These are phyloP conservation scores for Salix koriyanagi DNA, from an alignment of 345 rosid species.

Conservation along the genomic window DNA sequence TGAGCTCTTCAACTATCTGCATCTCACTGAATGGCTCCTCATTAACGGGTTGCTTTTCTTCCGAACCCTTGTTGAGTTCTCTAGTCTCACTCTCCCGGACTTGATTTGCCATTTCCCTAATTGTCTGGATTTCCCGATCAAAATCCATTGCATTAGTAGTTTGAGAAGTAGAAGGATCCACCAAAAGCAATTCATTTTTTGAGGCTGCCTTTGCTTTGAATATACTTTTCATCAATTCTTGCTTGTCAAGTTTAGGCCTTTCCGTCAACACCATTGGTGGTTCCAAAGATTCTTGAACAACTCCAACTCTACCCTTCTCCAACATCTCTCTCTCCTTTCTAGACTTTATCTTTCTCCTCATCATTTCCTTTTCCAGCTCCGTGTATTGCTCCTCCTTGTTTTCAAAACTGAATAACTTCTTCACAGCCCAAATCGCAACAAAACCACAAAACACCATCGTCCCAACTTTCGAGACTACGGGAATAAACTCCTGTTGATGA, in stretches of 20 bases:
- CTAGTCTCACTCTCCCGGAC: constrained; percentile 45
- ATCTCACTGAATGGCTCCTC: constrained; percentile 13
- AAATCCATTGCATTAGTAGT: constrained; percentile 21
- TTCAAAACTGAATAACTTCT: constrained; percentile 32
- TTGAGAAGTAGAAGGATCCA: constrained; percentile 33
- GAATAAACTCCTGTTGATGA: constrained; percentile 34
- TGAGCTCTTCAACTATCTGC: constrained; percentile 10
- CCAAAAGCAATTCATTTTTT: constrained; percentile 26
- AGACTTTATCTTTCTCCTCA: constrained; percentile 72
- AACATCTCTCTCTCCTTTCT: constrained; percentile 50
- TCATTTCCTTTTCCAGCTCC: constrained; percentile 75
- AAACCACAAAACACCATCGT: constrained; percentile 45
- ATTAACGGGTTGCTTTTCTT: constrained; percentile 26
- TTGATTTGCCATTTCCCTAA: constrained; percentile 53
- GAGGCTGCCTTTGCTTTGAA: constrained; percentile 34
- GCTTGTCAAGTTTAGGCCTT: constrained; percentile 63
- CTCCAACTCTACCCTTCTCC: constrained; percentile 50
- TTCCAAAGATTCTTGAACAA: constrained; percentile 41
- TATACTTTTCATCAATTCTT: constrained; percentile 47
- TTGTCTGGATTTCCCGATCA: constrained; percentile 44
- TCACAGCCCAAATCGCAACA: constrained; percentile 48
- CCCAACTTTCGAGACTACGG: constrained; percentile 45
- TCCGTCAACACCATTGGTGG: constrained; percentile 20
- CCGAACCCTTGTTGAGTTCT: constrained; percentile 28
- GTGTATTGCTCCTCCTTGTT: constrained; percentile 43